A percentile compares a stretch with the other conserved stretches of the same genome.
phyloP scores from a whole-genome alignment of 495 filamentous ascomycete genomes.

The Podospora pseudocomata region DNA sequence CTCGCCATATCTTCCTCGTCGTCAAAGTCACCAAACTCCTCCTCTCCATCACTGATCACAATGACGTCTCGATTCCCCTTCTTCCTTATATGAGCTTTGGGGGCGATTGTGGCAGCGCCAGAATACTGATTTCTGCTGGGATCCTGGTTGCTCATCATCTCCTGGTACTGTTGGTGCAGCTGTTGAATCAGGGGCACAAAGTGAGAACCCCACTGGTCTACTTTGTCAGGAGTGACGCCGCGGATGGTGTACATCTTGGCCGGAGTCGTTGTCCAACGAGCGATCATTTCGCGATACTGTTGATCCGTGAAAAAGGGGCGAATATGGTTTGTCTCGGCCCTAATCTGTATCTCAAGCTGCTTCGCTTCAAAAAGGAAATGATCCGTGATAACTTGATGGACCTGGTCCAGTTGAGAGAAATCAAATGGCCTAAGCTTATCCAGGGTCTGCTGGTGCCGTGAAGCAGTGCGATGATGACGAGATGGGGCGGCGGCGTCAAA shows the following conservation, averaged over 20 bases:
- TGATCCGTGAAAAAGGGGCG: conserved; percentile 72
- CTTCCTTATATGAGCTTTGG: background rate
- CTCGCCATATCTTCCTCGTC: background rate
- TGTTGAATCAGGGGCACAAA: conserved; percentile 63
- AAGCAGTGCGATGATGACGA: conserved; percentile 38
- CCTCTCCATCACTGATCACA: background rate
- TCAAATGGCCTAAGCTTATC: conserved; percentile 59
- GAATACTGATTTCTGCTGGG: background rate
- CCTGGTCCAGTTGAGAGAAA: conserved; percentile 51
- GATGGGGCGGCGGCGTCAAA: conserved; percentile 54
- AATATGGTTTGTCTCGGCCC: conserved; percentile 58
- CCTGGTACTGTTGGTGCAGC: conserved; percentile 54
- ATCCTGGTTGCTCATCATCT: conserved; percentile 45
- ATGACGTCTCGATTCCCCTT: background rate
- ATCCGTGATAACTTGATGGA: conserved; percentile 53
- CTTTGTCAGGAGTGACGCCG: conserved; percentile 66
- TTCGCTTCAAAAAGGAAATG: conserved; percentile 71
- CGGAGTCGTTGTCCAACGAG: conserved; percentile 59
- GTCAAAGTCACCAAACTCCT: background rate
- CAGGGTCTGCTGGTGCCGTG: conserved; percentile 26
- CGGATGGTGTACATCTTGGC: conserved; percentile 63
- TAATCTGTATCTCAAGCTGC: conserved; percentile 59
- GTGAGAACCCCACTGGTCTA: conserved; percentile 60
- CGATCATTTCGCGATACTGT: conserved; percentile 78
- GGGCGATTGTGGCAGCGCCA: background rate